Base-by-base conservation (phyloP, 1,284 basidiomycete species). In the Takashimella tepidaria region DNA sequence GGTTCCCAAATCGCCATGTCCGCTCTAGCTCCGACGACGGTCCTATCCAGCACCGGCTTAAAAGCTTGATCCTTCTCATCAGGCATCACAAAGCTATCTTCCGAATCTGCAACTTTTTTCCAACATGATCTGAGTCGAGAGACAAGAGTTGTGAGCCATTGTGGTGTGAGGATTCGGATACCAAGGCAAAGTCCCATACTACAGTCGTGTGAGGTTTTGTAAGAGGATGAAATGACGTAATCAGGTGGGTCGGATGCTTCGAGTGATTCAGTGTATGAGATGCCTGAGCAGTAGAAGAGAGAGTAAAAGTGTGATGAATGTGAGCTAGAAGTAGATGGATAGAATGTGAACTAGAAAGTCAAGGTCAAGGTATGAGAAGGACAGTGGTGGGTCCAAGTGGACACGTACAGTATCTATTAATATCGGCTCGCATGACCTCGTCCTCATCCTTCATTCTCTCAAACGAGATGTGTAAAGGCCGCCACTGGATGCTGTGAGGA, bases 41-140 rank as follows among this genome's bases (percentile, higher is more conserved):
- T 23, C 11, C 47, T 20, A 48, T 64, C 64, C 6, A 64, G 19
- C 11, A 46, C 41, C 2, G 70, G 70, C 27, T 56, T 53, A 47
- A 54, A 70, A 2, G 54, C 50, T 13, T 49, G 45, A 19, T 52
- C 51, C 6, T 52, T 50, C 3, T 46, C 47, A 24, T 64, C 55
- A 12, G 72, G 72, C n/a, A 72, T 19, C 1, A 16, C 16, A 47
- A 72, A 73, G 44, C 64, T 68, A 49, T 72, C 68, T 49, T 68
- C 50, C 8, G 55, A 58, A 55, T 72, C 70, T 5, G 67, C 69
- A 23, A 59, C 59, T 41, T 61, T 57, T 45, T 69, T 69, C 72
- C 70, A 72, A 57, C 69, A 66, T 2, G 52, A 51, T 5, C 45
- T 50, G 13, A 68, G 49, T 1, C 59, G 55, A 10, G 31, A 25